Percentiles rank a stretch among this genome's conserved stretches.
These are phyloP conservation scores for Paramecium octaurelia DNA, from an alignment of 73 alveolate species.

Conservation along the genomic window DNA sequence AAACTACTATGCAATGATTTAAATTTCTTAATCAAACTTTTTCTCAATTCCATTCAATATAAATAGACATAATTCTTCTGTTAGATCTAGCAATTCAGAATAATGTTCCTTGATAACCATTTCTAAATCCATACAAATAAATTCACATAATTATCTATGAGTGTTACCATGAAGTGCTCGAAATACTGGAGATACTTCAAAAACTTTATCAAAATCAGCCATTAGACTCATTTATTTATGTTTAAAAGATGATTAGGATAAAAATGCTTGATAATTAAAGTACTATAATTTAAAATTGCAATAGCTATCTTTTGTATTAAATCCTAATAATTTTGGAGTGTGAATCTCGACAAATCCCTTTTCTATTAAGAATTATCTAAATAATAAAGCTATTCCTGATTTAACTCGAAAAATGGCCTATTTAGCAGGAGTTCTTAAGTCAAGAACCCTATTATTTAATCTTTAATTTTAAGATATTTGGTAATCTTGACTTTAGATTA, in stretches of 20 bases:
- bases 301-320: constrained; percentile 99
- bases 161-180: constrained; percentile 98
- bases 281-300: constrained; percentile 92
- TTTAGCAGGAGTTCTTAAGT: constrained; percentile 96
- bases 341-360: constrained; percentile 97
- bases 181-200: constrained; percentile 99
- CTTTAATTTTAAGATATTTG: constrained; percentile 69
- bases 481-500: neutral
- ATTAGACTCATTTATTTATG: constrained; percentile 98
- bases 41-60: constrained; percentile 87
- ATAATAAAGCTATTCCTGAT: constrained; percentile 92
- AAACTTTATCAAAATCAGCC: constrained; percentile 96
- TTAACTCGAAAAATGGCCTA: constrained; percentile 91
- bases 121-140: constrained; percentile 99
- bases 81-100: constrained; percentile 94
- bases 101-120: constrained; percentile 98
- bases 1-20: constrained; percentile 81
- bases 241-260: constrained; percentile 99
- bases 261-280: constrained; percentile 93
- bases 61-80: constrained; percentile 80
- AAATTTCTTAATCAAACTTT: constrained; percentile 80
- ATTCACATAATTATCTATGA: constrained; percentile 97
- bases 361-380: constrained; percentile 87
- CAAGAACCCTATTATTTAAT: constrained; percentile 93
- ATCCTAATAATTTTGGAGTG: constrained; percentile 99